Conservation (phyloP, 2,329 filamentous ascomycete genomes). For the Ilyonectria mors-panacis region DNA sequence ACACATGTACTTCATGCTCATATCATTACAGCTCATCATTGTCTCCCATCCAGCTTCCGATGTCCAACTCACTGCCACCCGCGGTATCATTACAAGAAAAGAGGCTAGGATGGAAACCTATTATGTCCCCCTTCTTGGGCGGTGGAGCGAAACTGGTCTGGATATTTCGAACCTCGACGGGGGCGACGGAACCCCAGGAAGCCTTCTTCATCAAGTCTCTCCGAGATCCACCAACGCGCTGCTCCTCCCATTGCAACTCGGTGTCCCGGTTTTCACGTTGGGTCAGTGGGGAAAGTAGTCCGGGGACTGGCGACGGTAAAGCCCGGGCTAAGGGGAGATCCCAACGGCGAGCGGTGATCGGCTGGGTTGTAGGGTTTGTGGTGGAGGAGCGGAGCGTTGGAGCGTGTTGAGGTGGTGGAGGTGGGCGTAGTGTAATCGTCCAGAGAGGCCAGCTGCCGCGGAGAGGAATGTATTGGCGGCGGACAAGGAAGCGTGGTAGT, state of each 20-base stretch:
- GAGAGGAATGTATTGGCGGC: constrained; percentile 32
- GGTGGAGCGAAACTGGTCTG: constrained; percentile 59
- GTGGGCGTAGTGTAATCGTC: constrained; percentile 49
- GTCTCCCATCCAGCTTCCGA: background rate
- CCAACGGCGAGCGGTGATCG: constrained; percentile 41
- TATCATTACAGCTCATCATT: constrained; percentile 3
- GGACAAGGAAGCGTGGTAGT: constrained; percentile 42
- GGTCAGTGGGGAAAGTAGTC: constrained; percentile 22
- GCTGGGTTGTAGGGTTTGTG: constrained; percentile 49
- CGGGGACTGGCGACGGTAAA: constrained; percentile 42
- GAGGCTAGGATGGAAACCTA: background rate
- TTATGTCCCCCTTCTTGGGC: constrained; percentile 46
- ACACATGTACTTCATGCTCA: background rate
- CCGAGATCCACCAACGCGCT: constrained; percentile 10
- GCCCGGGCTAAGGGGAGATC: constrained; percentile 44
- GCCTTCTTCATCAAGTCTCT: constrained; percentile 40
- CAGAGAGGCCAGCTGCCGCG: constrained; percentile 28
- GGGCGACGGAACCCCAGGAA: constrained; percentile 48
- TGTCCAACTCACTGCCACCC: background rate
- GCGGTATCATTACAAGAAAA: constrained; percentile 8
- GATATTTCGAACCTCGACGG: constrained; percentile 55
- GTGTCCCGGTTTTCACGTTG: constrained; percentile 28
- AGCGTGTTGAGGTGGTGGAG: constrained; percentile 52
- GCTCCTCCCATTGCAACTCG: constrained; percentile 41
- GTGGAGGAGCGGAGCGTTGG: constrained; percentile 54